Percentiles rank a stretch among this genome's conserved stretches.
Evolutionary conservation across 2,329 filamentous ascomycete species (phyloP).

Genomic region (Cytospora chrysosperma): DNA sequence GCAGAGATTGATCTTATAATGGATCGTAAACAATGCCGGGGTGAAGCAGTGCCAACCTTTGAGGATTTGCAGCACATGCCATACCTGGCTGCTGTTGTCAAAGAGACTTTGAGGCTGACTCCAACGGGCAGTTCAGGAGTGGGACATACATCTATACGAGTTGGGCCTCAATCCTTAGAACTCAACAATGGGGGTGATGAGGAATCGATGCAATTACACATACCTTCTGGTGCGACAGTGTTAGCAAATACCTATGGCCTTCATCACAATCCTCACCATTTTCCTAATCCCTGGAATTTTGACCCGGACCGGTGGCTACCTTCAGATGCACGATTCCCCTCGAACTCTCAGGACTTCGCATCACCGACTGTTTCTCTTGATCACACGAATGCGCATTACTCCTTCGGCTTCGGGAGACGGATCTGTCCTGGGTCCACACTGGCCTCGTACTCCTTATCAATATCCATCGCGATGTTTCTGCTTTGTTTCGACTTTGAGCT

Average conservation of each 20-base stretch:
- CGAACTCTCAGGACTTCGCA: neutral
- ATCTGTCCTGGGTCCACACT: constrained; percentile 18
- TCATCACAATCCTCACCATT: constrained; percentile 12
- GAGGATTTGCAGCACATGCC: constrained; percentile 15
- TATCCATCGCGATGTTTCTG: constrained; percentile 16
- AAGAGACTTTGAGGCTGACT: constrained; percentile 19
- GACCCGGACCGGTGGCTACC: constrained; percentile 16
- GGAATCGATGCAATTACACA: neutral
- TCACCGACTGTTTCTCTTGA: neutral
- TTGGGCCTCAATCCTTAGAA: neutral
- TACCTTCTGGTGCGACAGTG: constrained; percentile 12
- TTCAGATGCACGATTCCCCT: neutral
- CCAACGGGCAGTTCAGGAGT: constrained; percentile 21
- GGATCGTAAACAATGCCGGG: neutral
- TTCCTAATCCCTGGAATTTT: constrained; percentile 19
- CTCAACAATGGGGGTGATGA: neutral
- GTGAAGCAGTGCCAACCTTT: constrained; percentile 1
- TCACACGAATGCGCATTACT: constrained; percentile 14
- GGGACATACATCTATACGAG: constrained; percentile 9
- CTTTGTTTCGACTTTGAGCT: constrained; percentile 19
- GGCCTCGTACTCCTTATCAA: constrained; percentile 17
- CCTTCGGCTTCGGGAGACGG: constrained; percentile 20
- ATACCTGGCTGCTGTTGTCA: constrained; percentile 15
- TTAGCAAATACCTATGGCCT: constrained; percentile 21
- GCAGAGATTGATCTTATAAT: constrained; percentile 11